Evolutionary conservation across 768 basidiomycete genomes (phyloP).

Genomic region (Sarcomyxa edulis): DNA sequence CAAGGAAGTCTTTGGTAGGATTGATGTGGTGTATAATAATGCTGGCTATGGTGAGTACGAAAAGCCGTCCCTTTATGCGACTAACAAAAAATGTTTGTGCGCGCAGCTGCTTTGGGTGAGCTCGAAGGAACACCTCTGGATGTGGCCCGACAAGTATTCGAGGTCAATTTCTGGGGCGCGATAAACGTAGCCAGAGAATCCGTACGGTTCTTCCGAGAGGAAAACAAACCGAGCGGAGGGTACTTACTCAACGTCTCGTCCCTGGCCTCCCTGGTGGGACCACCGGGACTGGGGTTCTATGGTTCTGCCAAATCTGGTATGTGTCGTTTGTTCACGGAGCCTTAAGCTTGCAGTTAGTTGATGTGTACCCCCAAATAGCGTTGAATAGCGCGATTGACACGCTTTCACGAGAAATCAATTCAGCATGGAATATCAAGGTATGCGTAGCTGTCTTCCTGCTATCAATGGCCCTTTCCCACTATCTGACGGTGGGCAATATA

Average conservation of each 20-base stretch:
- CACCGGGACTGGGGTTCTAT: not conserved
- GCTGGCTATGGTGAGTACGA: conserved; percentile 28
- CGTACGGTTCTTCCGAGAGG: conserved; percentile 28
- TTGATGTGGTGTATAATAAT: conserved; percentile 43
- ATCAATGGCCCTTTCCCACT: too few species aligned
- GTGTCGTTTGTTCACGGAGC: too few species aligned
- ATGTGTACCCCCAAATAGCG: conserved; percentile 5
- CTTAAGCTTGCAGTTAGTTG: not conserved
- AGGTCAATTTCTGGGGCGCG: conserved; percentile 32
- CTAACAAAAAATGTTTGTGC: too few species aligned
- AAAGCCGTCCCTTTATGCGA: too few species aligned
- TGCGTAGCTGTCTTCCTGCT: too few species aligned
- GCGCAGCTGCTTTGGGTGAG: conserved; percentile 30
- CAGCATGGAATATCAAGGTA: conserved; percentile 33
- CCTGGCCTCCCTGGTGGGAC: conserved; percentile 3
- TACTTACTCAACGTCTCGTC: conserved; percentile 24
- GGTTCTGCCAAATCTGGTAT: not conserved
- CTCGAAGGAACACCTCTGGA: conserved; percentile 30
- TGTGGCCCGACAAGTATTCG: conserved; percentile 29
- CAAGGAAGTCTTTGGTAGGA: conserved; percentile 29
- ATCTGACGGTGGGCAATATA: too few species aligned
- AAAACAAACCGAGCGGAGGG: conserved; percentile 26
- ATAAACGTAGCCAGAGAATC: conserved; percentile 25
- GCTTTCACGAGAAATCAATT: conserved; percentile 28
- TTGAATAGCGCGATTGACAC: conserved; percentile 28